A percentile compares a stretch with the other conserved stretches of the same genome.
Evolutionary conservation across 2,329 filamentous ascomycete species (phyloP).

Genomic region (Talaromyces sp.): DNA sequence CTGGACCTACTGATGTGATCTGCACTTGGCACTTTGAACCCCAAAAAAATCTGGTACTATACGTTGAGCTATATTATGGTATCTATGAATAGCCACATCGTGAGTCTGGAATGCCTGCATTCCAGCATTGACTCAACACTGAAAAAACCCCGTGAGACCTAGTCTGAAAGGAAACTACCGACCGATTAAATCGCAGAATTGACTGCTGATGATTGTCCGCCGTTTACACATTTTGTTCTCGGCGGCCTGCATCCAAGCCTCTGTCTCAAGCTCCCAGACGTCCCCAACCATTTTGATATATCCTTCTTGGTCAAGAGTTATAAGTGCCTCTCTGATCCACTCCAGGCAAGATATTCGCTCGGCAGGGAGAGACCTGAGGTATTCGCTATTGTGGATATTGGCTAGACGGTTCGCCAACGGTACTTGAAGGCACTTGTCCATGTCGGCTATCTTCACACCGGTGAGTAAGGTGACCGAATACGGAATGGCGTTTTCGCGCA

Average conservation of each 20-base stretch:
- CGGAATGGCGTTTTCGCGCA: conserved; percentile 1
- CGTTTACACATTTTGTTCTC: neutral
- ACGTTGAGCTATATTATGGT: neutral
- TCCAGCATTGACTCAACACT: neutral
- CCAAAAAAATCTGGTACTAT: neutral
- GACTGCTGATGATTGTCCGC: neutral
- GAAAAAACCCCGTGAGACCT: neutral
- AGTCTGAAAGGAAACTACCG: neutral
- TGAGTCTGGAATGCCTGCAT: neutral
- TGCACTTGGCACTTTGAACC: neutral
- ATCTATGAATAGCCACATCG: neutral
- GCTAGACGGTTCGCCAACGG: conserved; percentile 15
- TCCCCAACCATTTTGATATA: conserved; percentile 16
- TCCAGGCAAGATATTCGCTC: conserved; percentile 18
- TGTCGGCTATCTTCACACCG: conserved; percentile 18
- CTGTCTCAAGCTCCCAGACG: conserved; percentile 16
- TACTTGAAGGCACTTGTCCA: conserved; percentile 16
- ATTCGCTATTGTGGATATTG: conserved; percentile 15
- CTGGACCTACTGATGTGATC: neutral
- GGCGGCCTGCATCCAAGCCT: conserved; percentile 41
- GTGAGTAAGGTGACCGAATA: conserved; percentile 12
- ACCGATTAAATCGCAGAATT: neutral
- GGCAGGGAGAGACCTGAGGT: conserved; percentile 17
- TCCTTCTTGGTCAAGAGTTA: conserved; percentile 20
- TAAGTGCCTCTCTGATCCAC: conserved; percentile 22